phyloP scores from a whole-genome alignment of 805 yeast genomes.

The Yamadazyma nakazawae region DNA sequence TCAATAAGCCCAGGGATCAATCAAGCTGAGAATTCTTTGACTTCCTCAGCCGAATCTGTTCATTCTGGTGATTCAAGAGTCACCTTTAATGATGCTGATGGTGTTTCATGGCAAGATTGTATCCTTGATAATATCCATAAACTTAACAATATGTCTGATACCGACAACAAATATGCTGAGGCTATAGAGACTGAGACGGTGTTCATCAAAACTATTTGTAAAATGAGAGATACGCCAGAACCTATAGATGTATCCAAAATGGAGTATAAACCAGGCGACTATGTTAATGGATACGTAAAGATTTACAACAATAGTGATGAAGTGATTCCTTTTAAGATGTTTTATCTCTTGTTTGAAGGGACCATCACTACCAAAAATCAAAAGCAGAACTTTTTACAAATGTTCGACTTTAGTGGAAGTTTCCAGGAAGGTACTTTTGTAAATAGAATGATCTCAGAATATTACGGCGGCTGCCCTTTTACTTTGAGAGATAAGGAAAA shows the following conservation, averaged over 20 bases:
- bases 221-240: constrained; percentile 23
- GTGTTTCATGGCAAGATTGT: constrained; percentile 33
- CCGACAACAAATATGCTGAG: constrained; percentile 24
- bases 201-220: constrained; percentile 35
- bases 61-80: background rate
- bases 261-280: constrained; percentile 69
- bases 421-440: constrained; percentile 39
- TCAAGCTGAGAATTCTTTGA: background rate
- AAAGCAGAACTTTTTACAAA: constrained; percentile 36
- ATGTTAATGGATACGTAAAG: constrained; percentile 52
- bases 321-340: constrained; percentile 58
- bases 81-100: constrained; percentile 27
- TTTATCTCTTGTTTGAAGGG: constrained; percentile 58
- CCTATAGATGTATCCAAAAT: constrained; percentile 27
- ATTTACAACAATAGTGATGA: constrained; percentile 39
- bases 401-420: constrained; percentile 52
- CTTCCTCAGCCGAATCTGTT: background rate
- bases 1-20: background rate
- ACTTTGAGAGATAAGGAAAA: constrained; percentile 8
- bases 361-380: constrained; percentile 16
- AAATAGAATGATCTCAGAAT: constrained; percentile 29
- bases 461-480: background rate
- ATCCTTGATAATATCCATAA: constrained; percentile 36
- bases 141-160: constrained; percentile 29
- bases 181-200: constrained; percentile 25